phyloP scores from a whole-genome alignment of 2,329 filamentous ascomycete species.

The Stachybotrys chlorohalonatus region DNA sequence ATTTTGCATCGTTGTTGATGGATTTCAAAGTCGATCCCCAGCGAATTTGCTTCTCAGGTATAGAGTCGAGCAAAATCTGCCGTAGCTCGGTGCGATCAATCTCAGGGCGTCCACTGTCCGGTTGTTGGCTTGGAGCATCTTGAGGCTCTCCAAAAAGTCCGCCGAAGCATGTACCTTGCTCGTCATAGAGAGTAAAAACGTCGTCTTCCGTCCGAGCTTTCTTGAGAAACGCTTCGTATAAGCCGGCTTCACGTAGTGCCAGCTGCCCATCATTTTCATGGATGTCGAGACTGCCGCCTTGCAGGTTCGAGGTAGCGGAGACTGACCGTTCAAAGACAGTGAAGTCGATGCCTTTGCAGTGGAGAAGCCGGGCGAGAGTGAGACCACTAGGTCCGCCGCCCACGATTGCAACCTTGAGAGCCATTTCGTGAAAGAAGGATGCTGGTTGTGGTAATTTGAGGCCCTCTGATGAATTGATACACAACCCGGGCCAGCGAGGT shows the following conservation, averaged over 20 bases:
- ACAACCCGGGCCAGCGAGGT: too few species aligned
- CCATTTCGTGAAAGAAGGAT: not conserved
- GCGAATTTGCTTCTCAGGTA: slow-evolving; percentile 21
- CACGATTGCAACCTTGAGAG: slow-evolving; percentile 31
- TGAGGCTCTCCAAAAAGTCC: slow-evolving; percentile 2
- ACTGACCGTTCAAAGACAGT: slow-evolving; percentile 35
- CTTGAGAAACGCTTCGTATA: slow-evolving; percentile 36
- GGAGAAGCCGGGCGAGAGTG: slow-evolving; percentile 38
- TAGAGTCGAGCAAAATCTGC: slow-evolving; percentile 19
- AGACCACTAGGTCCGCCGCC: slow-evolving; percentile 32
- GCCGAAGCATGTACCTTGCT: slow-evolving; percentile 14
- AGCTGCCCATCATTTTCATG: slow-evolving; percentile 37
- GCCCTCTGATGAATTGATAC: too few species aligned
- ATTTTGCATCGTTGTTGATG: not conserved
- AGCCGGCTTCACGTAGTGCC: slow-evolving; percentile 36
- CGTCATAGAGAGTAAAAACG: slow-evolving; percentile 12
- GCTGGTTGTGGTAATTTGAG: too few species aligned
- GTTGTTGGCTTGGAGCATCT: not conserved
- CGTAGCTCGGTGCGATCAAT: slow-evolving; percentile 26
- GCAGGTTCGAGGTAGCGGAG: slow-evolving; percentile 16
- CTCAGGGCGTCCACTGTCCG: slow-evolving; percentile 20
- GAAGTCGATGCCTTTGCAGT: slow-evolving; percentile 30
- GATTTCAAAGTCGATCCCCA: slow-evolving; percentile 18
- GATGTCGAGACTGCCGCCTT: slow-evolving; percentile 43
- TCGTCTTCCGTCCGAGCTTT: slow-evolving; percentile 19